These are phyloP conservation scores for Erigeron philadelphicus DNA, from an alignment of 140 eudicot species.

Conservation along the genomic window DNA sequence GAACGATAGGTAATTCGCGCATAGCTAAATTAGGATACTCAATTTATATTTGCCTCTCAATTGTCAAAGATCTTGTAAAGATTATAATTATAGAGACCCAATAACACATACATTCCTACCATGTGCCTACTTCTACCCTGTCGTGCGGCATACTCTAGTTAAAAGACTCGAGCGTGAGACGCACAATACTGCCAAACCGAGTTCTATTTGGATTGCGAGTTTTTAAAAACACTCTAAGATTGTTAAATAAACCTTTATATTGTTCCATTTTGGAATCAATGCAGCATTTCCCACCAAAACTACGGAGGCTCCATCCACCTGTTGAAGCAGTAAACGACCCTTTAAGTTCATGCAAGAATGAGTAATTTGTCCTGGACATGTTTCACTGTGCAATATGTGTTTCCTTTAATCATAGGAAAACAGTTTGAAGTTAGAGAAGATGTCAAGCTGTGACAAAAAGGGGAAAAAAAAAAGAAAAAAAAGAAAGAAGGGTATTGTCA, in stretches of 20 bases:
- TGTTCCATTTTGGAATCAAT: no score
- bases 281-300: no score
- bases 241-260: not conserved
- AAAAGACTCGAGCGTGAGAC: not conserved
- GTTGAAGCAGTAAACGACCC: not conserved
- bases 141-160: not conserved
- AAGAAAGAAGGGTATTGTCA: no score
- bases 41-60: not conserved
- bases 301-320: no score
- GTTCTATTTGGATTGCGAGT: not conserved
- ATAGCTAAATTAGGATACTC: not conserved
- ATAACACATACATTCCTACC: not conserved
- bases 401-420: no score
- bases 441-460: no score
- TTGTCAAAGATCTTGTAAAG: not conserved
- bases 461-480: no score
- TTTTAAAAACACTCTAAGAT: not conserved
- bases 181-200: not conserved
- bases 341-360: not conserved
- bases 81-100: not conserved
- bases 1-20: not conserved
- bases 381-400: no score
- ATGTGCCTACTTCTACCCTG: not conserved
- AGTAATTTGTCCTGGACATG: not conserved
- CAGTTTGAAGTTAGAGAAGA: no score